These are phyloP conservation scores for Aspergillus calidoustus DNA, from an alignment of 2,329 filamentous ascomycete genomes.

Conservation along the genomic window DNA sequence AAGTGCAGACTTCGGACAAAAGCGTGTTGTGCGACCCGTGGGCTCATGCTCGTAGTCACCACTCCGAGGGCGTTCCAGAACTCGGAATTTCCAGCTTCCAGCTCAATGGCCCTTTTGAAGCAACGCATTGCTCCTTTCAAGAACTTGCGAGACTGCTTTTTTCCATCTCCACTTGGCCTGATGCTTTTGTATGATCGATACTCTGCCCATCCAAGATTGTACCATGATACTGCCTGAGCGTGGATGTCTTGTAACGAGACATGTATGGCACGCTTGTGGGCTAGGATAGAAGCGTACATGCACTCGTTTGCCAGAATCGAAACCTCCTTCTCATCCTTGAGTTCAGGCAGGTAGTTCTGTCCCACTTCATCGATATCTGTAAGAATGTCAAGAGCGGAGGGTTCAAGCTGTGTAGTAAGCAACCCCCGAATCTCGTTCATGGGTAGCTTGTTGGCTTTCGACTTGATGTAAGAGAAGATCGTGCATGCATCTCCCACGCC, in stretches of 20 bases:
- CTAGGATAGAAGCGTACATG: constrained; percentile 75
- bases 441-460: constrained; percentile 67
- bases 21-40: constrained; percentile 87
- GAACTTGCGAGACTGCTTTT: constrained; percentile 66
- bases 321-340: constrained; percentile 35
- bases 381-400: constrained; percentile 64
- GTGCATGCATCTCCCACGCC: constrained; percentile 85
- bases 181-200: constrained; percentile 76
- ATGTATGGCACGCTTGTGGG: constrained; percentile 83
- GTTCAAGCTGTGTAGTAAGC: constrained; percentile 56
- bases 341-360: constrained; percentile 41
- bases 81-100: constrained; percentile 90
- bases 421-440: constrained; percentile 59
- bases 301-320: constrained; percentile 54
- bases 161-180: constrained; percentile 42
- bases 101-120: constrained; percentile 94
- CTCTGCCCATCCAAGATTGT: constrained; percentile 95
- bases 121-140: constrained; percentile 82
- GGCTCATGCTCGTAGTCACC: constrained; percentile 82
- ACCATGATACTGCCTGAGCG: constrained; percentile 94
- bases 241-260: constrained; percentile 74
- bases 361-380: constrained; percentile 71
- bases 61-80: constrained; percentile 98
- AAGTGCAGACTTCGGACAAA: constrained; percentile 91
- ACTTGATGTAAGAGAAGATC: constrained; percentile 79